These are phyloP conservation scores for Echites panduratus DNA, from an alignment of 257 asterid genomes.

Conservation along the genomic window DNA sequence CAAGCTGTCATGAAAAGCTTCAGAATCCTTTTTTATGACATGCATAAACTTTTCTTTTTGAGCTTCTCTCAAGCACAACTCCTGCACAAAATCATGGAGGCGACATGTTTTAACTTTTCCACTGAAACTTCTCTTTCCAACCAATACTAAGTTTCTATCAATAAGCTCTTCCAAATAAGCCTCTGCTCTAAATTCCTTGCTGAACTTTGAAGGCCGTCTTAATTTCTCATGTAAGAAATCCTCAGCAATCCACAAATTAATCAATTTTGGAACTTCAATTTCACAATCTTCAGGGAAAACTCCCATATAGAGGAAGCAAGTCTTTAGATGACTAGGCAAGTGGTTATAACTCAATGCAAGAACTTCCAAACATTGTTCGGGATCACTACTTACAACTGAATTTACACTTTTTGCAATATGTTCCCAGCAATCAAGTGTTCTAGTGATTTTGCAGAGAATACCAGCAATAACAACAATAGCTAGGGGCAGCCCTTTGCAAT, in stretches of 20 bases:
- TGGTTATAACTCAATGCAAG: slow-evolving; percentile 12
- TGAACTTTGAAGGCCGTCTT: no score
- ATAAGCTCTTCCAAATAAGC: slow-evolving; percentile 14
- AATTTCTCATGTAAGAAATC: slow-evolving; percentile 13
- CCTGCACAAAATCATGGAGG: slow-evolving; percentile 16
- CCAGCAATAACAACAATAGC: slow-evolving; percentile 5
- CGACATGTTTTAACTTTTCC: slow-evolving; percentile 16
- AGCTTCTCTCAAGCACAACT: slow-evolving; percentile 18
- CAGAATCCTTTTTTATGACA: neutral
- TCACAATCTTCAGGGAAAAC: slow-evolving; percentile 13
- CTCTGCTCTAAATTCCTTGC: slow-evolving; percentile 18
- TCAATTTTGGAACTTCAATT: slow-evolving; percentile 5
- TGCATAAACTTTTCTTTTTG: slow-evolving; percentile 5
- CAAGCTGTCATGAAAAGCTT: neutral
- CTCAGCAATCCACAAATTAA: slow-evolving; percentile 16
- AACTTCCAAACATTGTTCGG: neutral
- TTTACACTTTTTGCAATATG: slow-evolving; percentile 4
- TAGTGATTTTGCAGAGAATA: slow-evolving; percentile 1
- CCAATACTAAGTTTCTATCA: slow-evolving; percentile 16
- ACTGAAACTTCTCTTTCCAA: neutral
- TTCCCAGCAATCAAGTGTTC: slow-evolving; percentile 7
- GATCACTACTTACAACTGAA: slow-evolving; percentile 1
- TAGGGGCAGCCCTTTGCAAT: slow-evolving; percentile 15
- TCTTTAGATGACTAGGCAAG: slow-evolving; percentile 9
- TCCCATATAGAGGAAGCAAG: slow-evolving; percentile 15